Percentiles rank a stretch among this genome's conserved stretches.
Evolutionary conservation across 768 basidiomycete species (phyloP).

Genomic region (Fomitopsis pulvina): DNA sequence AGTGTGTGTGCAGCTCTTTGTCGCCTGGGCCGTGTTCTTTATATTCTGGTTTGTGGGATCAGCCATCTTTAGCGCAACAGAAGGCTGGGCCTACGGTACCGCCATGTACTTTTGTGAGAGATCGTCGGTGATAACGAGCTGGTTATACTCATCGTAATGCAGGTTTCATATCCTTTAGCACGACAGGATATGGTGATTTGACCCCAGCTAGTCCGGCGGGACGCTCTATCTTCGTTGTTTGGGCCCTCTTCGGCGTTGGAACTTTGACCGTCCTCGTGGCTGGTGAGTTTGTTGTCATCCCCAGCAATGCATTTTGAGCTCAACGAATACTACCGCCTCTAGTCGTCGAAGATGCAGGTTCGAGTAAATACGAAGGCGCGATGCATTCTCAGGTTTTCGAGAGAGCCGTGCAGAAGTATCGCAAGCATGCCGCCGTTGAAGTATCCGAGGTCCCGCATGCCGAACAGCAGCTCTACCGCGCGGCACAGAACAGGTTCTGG

Average conservation of each 20-base stretch:
- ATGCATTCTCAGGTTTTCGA: constrained; percentile 41
- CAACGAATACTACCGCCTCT: neutral
- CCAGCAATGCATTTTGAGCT: neutral
- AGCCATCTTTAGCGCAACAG: constrained; percentile 60
- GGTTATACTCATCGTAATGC: constrained; percentile 1
- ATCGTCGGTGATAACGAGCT: neutral
- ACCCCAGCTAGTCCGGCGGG: constrained; percentile 60
- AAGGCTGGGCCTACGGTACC: constrained; percentile 57
- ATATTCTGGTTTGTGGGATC: constrained; percentile 80
- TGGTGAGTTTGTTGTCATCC: too few species aligned
- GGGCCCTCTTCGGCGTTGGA: constrained; percentile 72
- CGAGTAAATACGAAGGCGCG: constrained; percentile 53
- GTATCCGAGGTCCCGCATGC: neutral
- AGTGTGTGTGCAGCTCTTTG: constrained; percentile 23
- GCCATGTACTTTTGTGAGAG: constrained; percentile 69
- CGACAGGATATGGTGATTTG: constrained; percentile 71
- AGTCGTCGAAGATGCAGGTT: constrained; percentile 66
- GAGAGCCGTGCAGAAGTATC: constrained; percentile 40
- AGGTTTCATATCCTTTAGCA: constrained; percentile 72
- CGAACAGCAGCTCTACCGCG: neutral
- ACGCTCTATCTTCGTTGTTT: constrained; percentile 68
- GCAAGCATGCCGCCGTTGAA: constrained; percentile 8
- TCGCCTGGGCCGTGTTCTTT: constrained; percentile 58
- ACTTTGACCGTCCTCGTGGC: constrained; percentile 73
- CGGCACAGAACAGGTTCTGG: neutral